These are phyloP conservation scores for Bodo saltans DNA, from an alignment of 78 protist genomes.

Conservation along the genomic window DNA sequence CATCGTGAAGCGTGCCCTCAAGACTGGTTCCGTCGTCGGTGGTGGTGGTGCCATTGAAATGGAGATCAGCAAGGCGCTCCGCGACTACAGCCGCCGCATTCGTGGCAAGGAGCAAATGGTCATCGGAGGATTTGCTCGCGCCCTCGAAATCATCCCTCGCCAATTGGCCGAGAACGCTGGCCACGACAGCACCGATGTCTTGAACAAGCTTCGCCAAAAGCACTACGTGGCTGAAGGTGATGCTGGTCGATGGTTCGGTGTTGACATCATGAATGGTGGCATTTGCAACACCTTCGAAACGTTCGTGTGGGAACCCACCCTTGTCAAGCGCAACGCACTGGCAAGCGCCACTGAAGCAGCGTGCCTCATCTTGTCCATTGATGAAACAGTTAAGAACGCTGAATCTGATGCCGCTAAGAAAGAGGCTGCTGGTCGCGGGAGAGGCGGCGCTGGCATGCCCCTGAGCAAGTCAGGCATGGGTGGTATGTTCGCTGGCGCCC, in stretches of 20 bases:
- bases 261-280: conserved; percentile 91
- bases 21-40: conserved; percentile 81
- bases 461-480: conserved; percentile 18
- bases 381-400: conserved; percentile 92
- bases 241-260: conserved; percentile 97
- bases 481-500: conserved; percentile 16
- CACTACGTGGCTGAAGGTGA: conserved; percentile 63
- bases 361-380: conserved; percentile 94
- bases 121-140: conserved; percentile 89
- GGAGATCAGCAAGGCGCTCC: conserved; percentile 77
- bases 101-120: conserved; percentile 91
- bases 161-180: conserved; percentile 97
- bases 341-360: conserved; percentile 98
- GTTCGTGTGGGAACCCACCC: conserved; percentile 96
- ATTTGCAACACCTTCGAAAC: conserved; percentile 86
- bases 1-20: conserved; percentile 88
- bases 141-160: conserved; percentile 95
- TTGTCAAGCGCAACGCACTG: conserved; percentile 89
- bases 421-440: conserved; percentile 47
- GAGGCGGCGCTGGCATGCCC: conserved; percentile 37
- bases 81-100: conserved; percentile 74
- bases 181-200: conserved; percentile 93
- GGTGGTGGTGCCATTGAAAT: conserved; percentile 99
- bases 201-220: conserved; percentile 90
- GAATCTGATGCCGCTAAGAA: conserved; percentile 63